Evolutionary conservation across 495 filamentous ascomycete genomes (phyloP).

Genomic region (Poronia punctata): DNA sequence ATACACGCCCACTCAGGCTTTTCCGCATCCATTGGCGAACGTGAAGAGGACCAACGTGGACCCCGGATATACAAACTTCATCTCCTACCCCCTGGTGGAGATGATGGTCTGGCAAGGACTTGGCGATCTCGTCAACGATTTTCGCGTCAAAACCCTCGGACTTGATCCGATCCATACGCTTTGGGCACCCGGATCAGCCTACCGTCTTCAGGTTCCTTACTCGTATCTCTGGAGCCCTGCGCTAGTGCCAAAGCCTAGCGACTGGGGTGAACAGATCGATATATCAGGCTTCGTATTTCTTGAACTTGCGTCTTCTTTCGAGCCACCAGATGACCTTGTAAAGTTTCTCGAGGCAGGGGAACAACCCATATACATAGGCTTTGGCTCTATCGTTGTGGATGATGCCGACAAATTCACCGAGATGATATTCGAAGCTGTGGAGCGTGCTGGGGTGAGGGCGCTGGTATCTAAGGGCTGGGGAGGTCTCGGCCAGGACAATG

Average conservation of each 20-base stretch:
- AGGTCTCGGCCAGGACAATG: conserved; percentile 49
- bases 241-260: conserved; percentile 56
- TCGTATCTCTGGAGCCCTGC: conserved; percentile 63
- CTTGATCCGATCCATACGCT: conserved; percentile 55
- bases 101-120: conserved; percentile 61
- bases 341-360: conserved; percentile 50
- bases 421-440: conserved; percentile 57
- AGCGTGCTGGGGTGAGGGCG: conserved; percentile 51
- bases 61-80: conserved; percentile 56
- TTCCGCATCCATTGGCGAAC: conserved; percentile 65
- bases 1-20: conserved; percentile 56
- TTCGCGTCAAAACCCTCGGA: conserved; percentile 50
- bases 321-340: conserved; percentile 46
- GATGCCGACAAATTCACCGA: conserved; percentile 55
- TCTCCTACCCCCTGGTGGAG: conserved; percentile 64
- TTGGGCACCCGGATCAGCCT: conserved; percentile 59
- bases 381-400: conserved; percentile 64
- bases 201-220: conserved; percentile 53
- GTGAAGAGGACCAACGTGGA: conserved; percentile 55
- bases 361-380: conserved; percentile 58
- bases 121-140: conserved; percentile 61
- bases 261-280: conserved; percentile 57
- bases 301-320: conserved; percentile 53
- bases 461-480: conserved; percentile 64
- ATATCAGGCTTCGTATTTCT: conserved; percentile 62